A percentile compares a stretch with the other conserved stretches of the same genome.
Evolutionary conservation across 2,329 filamentous ascomycete species (phyloP).

Genomic region (Stenocarpella maydis): DNA sequence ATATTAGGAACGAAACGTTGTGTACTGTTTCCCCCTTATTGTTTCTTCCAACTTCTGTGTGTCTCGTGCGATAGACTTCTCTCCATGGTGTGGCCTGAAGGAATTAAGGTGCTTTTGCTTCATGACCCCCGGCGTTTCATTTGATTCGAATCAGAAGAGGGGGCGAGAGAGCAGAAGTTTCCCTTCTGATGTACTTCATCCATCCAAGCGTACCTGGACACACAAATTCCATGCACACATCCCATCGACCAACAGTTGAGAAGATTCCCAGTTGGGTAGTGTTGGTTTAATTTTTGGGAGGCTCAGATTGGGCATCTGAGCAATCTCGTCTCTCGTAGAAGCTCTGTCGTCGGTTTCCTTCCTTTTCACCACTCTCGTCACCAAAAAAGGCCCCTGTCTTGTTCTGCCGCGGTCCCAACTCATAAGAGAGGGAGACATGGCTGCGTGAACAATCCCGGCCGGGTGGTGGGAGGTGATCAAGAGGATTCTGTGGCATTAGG

Average conservation of each 20-base stretch:
- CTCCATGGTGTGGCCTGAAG: background rate
- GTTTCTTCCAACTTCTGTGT: background rate
- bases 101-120: background rate
- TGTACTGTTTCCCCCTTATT: background rate
- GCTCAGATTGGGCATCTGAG: background rate
- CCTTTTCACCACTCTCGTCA: background rate
- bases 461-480: background rate
- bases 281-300: background rate
- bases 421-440: background rate
- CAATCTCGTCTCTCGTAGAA: slow-evolving; percentile 32
- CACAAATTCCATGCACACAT: background rate
- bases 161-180: background rate
- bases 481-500: background rate
- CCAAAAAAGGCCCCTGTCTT: background rate
- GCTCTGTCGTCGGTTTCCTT: background rate
- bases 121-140: slow-evolving; percentile 15
- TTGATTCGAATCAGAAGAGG: background rate
- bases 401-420: background rate
- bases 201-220: background rate
- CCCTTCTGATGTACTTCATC: background rate
- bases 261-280: background rate
- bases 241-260: background rate
- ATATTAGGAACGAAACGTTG: slow-evolving; percentile 22
- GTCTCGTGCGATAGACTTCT: too few species aligned
- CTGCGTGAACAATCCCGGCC: too few species aligned